Evolutionary conservation across 306 rosid species (phyloP).

Genomic region (Vachellia pachyceras): DNA sequence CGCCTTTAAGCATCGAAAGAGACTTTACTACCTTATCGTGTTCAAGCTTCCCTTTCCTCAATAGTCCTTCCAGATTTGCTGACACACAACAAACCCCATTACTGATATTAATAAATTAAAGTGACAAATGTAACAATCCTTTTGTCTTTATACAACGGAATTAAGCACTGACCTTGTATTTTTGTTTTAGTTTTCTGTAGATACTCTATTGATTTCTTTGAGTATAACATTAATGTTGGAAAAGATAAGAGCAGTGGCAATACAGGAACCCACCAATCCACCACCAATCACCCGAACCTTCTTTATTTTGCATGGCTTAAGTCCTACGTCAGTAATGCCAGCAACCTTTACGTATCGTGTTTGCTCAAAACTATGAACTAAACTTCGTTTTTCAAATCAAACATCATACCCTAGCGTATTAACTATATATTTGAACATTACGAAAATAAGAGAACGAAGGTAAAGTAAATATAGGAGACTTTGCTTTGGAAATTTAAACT

Average conservation of each 20-base stretch:
- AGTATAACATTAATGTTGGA: background rate
- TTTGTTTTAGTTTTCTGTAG: background rate
- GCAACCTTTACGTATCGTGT: background rate
- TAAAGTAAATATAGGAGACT: background rate
- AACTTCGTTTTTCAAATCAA: background rate
- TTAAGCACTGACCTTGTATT: background rate
- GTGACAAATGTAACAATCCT: background rate
- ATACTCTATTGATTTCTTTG: background rate
- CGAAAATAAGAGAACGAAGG: background rate
- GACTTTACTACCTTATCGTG: background rate
- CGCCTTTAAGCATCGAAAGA: background rate
- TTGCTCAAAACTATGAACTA: background rate
- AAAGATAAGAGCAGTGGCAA: background rate
- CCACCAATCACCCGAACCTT: slow-evolving; percentile 2
- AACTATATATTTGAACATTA: background rate
- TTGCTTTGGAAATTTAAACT: background rate
- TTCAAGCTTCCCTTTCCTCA: slow-evolving; percentile 6
- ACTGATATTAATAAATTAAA: background rate
- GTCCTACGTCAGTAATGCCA: background rate
- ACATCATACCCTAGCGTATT: background rate
- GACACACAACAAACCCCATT: background rate
- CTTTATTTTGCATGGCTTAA: background rate
- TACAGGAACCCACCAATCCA: slow-evolving; percentile 5
- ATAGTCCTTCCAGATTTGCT: background rate
- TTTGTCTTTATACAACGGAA: background rate